Percentiles rank a stretch among this genome's conserved stretches.
phyloP scores from a whole-genome alignment of 371 early-diverging fungal genomes.

The Rhizopus delemar region DNA sequence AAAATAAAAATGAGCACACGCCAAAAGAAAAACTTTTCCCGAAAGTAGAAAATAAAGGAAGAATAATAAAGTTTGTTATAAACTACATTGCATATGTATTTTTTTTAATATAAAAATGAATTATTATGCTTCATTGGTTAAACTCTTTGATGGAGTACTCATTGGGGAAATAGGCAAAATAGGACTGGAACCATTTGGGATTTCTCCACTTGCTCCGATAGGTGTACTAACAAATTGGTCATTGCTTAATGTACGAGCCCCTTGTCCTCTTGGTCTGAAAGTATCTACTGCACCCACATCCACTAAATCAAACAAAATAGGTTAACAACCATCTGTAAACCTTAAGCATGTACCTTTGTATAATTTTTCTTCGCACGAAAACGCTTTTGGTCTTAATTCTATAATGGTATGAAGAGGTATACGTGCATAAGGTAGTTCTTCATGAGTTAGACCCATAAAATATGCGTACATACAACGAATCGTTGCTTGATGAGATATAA shows the following conservation, averaged over 20 bases:
- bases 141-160: neutral
- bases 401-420: constrained; percentile 97
- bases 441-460: constrained; percentile 87
- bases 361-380: constrained; percentile 89
- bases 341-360: constrained; percentile 54
- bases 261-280: constrained; percentile 62
- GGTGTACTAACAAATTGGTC: constrained; percentile 18
- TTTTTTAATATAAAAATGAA: neutral
- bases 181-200: constrained; percentile 30
- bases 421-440: constrained; percentile 94
- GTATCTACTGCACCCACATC: constrained; percentile 89
- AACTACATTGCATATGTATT: no score
- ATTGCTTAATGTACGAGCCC: constrained; percentile 17
- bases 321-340: neutral
- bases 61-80: no score
- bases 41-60: no score
- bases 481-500: constrained; percentile 94
- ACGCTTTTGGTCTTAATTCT: constrained; percentile 92
- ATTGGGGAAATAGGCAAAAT: constrained; percentile 31
- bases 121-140: neutral
- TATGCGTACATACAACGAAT: constrained; percentile 93
- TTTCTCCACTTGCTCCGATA: constrained; percentile 47
- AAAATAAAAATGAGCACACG: no score
- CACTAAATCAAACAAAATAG: constrained; percentile 28
- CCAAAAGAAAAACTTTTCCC: no score